A percentile compares a stretch with the other conserved stretches of the same genome.
Conservation (phyloP, 179 eudicot genomes). For the Beta corolliflora region DNA sequence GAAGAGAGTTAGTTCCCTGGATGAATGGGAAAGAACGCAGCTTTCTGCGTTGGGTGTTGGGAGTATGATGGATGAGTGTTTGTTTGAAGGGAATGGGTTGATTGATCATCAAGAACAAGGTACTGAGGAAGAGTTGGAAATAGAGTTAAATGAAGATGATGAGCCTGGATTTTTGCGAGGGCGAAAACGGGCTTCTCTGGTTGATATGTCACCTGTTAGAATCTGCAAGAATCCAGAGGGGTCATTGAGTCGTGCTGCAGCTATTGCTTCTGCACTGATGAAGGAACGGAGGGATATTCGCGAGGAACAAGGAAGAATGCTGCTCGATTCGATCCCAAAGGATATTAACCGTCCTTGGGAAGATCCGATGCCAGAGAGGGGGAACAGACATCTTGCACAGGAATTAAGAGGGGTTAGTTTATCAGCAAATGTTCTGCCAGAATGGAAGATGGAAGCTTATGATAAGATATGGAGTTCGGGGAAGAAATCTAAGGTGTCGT, state of each 20-base stretch:
- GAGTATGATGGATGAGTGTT: no score
- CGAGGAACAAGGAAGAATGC: conserved; percentile 80
- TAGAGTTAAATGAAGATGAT: conserved; percentile 77
- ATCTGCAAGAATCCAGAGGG: conserved; percentile 93
- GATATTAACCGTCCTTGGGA: conserved; percentile 99
- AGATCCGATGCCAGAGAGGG: conserved; percentile 98
- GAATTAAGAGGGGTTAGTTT: conserved; percentile 96
- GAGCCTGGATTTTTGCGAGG: conserved; percentile 92
- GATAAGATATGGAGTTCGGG: conserved; percentile 86
- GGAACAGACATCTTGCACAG: conserved; percentile 94
- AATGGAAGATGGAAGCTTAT: conserved; percentile 93
- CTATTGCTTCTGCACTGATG: conserved; percentile 74
- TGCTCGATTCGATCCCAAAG: conserved; percentile 94
- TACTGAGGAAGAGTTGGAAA: conserved; percentile 84
- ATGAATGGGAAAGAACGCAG: no score
- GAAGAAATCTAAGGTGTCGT: conserved; percentile 85
- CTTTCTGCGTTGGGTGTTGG: no score
- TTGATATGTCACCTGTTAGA: conserved; percentile 90
- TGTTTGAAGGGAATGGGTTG: conserved; percentile 60
- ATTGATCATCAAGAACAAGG: conserved; percentile 71
- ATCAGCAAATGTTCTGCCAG: conserved; percentile 92
- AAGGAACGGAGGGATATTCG: conserved; percentile 94
- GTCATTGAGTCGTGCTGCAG: conserved; percentile 92
- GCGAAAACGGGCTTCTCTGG: conserved; percentile 58
- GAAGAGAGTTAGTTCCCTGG: no score